phyloP scores from a whole-genome alignment of 202 grass and related monocot genomes.

The Brachypodium distachyon region DNA sequence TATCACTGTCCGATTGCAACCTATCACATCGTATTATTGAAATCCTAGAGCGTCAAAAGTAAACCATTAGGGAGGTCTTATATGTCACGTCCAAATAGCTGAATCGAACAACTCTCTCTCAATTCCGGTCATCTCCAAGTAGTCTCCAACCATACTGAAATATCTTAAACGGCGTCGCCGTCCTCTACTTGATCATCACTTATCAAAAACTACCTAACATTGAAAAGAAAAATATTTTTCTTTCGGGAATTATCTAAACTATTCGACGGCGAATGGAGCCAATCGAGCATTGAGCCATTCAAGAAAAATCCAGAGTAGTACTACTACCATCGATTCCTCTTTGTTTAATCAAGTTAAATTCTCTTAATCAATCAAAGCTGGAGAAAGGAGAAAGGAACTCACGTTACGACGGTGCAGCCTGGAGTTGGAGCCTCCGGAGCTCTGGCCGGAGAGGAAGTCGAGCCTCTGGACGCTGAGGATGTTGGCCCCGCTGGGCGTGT shows the following conservation, averaged over 20 bases:
- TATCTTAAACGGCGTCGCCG: too few species aligned
- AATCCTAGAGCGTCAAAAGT: not conserved
- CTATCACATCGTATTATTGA: not conserved
- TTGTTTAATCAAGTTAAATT: not conserved
- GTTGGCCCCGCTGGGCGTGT: not conserved
- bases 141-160: not conserved
- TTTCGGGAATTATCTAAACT: too few species aligned
- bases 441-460: constrained; percentile 49
- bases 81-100: not conserved
- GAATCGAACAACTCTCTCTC: not conserved
- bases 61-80: not conserved
- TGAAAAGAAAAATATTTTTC: too few species aligned
- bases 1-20: constrained; percentile 1
- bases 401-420: constrained; percentile 66
- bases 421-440: constrained; percentile 35
- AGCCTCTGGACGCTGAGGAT: not conserved
- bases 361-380: not conserved
- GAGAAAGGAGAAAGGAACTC: not conserved
- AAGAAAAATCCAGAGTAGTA: not conserved
- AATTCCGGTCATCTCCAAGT: not conserved
- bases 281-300: not conserved
- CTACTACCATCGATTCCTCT: not conserved
- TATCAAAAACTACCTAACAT: too few species aligned
- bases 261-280: not conserved
- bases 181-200: not conserved